A percentile compares a stretch with the other conserved stretches of the same genome.
Evolutionary conservation across 352 stramenopile genomes (phyloP).

Genomic region (Pythium monospermum): DNA sequence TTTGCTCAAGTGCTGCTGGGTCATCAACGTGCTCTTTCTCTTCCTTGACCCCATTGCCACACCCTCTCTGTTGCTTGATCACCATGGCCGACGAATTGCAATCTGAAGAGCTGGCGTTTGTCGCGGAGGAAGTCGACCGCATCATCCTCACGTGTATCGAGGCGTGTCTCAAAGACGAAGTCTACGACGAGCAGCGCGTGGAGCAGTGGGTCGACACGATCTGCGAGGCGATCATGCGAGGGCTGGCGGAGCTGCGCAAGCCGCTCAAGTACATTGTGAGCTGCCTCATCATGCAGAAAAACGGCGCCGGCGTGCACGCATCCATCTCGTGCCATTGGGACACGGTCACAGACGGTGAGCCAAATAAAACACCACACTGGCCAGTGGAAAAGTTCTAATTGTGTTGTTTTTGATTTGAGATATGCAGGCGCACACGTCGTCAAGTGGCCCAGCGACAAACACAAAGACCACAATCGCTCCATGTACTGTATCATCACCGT

Average conservation of each 20-base stretch:
- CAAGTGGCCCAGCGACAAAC: conserved; percentile 88
- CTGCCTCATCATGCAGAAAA: conserved; percentile 93
- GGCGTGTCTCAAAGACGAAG: conserved; percentile 78
- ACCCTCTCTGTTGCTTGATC: too few species aligned
- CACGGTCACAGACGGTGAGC: conserved; percentile 86
- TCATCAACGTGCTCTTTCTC: too few species aligned
- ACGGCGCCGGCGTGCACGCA: conserved; percentile 87
- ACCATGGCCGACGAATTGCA: conserved; percentile 84
- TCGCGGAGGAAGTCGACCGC: conserved; percentile 88
- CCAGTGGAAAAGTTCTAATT: background rate
- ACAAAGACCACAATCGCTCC: conserved; percentile 86
- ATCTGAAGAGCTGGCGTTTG: conserved; percentile 87
- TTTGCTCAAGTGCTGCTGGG: too few species aligned
- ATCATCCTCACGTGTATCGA: conserved; percentile 83
- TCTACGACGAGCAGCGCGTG: conserved; percentile 85
- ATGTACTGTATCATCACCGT: conserved; percentile 89
- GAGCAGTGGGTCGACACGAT: conserved; percentile 89
- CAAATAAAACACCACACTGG: too few species aligned
- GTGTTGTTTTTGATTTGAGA: background rate
- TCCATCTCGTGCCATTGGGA: conserved; percentile 90
- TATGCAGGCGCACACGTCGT: conserved; percentile 63
- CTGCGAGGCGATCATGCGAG: conserved; percentile 86
- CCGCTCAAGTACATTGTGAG: conserved; percentile 93
- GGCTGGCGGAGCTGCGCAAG: conserved; percentile 83
- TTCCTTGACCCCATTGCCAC: too few species aligned